These are phyloP conservation scores for Leptographium lundbergii DNA, from an alignment of 2,329 filamentous ascomycete species.

Conservation along the genomic window DNA sequence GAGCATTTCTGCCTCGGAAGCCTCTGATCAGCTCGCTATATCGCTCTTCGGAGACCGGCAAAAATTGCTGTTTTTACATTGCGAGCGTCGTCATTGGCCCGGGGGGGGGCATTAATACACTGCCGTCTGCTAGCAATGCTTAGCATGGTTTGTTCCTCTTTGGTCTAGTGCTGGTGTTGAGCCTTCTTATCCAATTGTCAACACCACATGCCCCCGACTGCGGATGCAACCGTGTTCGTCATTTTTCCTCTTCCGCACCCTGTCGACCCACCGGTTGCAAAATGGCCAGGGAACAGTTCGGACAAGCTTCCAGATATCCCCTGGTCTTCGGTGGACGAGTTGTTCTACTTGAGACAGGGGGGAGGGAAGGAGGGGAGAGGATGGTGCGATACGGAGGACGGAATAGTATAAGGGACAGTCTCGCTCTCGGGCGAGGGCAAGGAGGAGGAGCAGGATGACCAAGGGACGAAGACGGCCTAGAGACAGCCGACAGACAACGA, in stretches of 20 bases:
- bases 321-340: background rate
- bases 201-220: slow-evolving; percentile 4
- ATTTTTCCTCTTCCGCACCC: background rate
- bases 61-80: background rate
- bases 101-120: background rate
- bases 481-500: background rate
- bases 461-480: background rate
- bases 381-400: background rate
- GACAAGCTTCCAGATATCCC: background rate
- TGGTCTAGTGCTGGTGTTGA: background rate
- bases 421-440: background rate
- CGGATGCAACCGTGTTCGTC: background rate
- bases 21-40: background rate
- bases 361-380: background rate
- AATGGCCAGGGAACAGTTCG: background rate
- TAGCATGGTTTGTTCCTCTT: background rate
- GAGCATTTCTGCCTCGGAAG: background rate
- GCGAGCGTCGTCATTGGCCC: background rate
- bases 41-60: background rate
- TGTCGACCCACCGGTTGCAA: background rate
- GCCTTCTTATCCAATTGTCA: slow-evolving; percentile 8
- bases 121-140: background rate
- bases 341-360: background rate
- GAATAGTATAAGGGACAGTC: background rate
- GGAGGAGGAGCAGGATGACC: background rate